Evolutionary conservation across 2,329 filamentous ascomycete genomes (phyloP).

Genomic region (Cytospora paraplurivora): DNA sequence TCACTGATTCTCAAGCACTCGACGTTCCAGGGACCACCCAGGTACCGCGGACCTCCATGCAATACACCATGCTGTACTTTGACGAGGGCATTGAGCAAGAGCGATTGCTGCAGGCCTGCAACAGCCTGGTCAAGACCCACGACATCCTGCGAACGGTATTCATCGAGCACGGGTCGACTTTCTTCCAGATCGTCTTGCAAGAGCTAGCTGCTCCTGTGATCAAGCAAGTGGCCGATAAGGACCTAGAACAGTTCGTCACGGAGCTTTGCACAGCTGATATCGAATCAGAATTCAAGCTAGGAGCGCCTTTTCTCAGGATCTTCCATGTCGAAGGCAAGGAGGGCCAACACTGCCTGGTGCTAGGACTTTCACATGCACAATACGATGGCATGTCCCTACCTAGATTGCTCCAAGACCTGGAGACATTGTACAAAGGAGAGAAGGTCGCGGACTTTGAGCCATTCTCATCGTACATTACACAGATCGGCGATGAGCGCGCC

Average conservation of each 20-base stretch:
- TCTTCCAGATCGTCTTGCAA: slow-evolving; percentile 40
- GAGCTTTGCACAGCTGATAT: slow-evolving; percentile 40
- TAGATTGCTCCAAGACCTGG: slow-evolving; percentile 43
- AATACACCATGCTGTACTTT: slow-evolving; percentile 42
- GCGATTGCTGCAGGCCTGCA: slow-evolving; percentile 36
- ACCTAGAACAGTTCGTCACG: slow-evolving; percentile 38
- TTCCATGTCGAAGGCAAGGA: slow-evolving; percentile 32
- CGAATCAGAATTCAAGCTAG: slow-evolving; percentile 40
- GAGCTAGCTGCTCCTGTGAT: slow-evolving; percentile 38
- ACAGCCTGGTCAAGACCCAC: slow-evolving; percentile 35
- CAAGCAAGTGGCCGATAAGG: slow-evolving; percentile 32
- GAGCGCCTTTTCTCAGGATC: slow-evolving; percentile 42
- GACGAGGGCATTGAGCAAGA: slow-evolving; percentile 34
- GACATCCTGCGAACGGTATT: slow-evolving; percentile 45
- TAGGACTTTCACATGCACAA: slow-evolving; percentile 50
- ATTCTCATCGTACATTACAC: slow-evolving; percentile 44
- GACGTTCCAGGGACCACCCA: slow-evolving; percentile 44
- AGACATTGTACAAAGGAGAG: slow-evolving; percentile 40
- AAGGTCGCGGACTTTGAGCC: slow-evolving; percentile 36
- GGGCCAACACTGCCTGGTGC: slow-evolving; percentile 38
- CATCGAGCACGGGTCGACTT: slow-evolving; percentile 38
- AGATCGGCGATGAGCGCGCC: slow-evolving; percentile 34
- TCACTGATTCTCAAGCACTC: slow-evolving; percentile 43
- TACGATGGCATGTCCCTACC: slow-evolving; percentile 51
- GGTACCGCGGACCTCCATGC: slow-evolving; percentile 40